phyloP scores from a whole-genome alignment of 2,329 filamentous ascomycete species.

The Hypoxylon sp. region DNA sequence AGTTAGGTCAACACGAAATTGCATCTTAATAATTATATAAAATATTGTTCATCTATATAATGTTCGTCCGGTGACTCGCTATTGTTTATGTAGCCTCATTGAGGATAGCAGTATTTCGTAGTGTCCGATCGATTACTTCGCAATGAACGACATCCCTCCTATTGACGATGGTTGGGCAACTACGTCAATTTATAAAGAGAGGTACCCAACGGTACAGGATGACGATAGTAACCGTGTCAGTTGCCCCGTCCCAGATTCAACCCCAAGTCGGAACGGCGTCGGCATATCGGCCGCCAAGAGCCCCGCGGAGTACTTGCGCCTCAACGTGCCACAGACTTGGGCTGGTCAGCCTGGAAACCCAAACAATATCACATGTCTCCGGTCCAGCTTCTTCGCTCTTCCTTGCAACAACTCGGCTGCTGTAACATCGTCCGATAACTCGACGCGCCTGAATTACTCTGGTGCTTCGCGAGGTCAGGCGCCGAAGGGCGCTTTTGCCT shows the following conservation, averaged over 20 bases:
- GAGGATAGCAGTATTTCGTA: neutral
- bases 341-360: neutral
- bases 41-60: neutral
- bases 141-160: neutral
- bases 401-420: constrained; percentile 20
- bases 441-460: neutral
- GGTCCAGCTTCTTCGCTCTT: constrained; percentile 2
- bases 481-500: constrained; percentile 33
- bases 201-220: constrained; percentile 2
- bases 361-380: constrained; percentile 9
- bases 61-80: neutral
- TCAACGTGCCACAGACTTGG: constrained; percentile 24
- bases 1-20: constrained; percentile 37
- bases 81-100: neutral
- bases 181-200: neutral
- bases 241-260: neutral
- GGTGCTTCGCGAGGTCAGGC: constrained; percentile 12
- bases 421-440: constrained; percentile 1
- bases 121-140: neutral
- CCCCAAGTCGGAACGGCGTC: constrained; percentile 20
- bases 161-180: constrained; percentile 13
- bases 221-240: constrained; percentile 14
- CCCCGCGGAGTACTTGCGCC: constrained; percentile 18
- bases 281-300: constrained; percentile 39
- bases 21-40: constrained; percentile 31